Conservation (phyloP, 1,139 yeast genomes). For the Saccharomyces hybrid region DNA sequence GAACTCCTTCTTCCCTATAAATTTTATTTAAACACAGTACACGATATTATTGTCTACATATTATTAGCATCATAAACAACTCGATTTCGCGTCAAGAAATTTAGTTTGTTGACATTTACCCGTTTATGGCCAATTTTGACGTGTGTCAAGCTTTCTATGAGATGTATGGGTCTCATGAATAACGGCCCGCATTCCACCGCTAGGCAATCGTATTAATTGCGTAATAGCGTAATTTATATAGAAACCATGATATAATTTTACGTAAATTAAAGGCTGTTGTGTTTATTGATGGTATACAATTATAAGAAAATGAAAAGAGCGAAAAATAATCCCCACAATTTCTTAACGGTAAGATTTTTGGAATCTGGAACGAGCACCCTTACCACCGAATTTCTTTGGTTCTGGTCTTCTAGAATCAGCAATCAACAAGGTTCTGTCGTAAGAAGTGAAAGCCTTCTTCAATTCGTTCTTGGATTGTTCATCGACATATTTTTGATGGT, state of each 20-base stretch:
- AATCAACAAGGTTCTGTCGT: constrained; percentile 99
- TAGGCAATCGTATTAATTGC: neutral
- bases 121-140: neutral
- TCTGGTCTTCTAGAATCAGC: constrained; percentile 99
- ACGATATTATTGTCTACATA: neutral
- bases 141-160: neutral
- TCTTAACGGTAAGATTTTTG: constrained; percentile 99
- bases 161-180: neutral
- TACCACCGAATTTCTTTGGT: constrained; percentile 99
- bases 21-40: neutral
- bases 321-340: neutral
- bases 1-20: neutral
- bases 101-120: neutral
- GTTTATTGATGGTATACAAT: constrained; percentile 1
- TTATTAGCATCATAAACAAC: neutral
- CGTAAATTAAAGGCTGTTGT: neutral
- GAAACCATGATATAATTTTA: neutral
- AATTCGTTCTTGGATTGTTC: constrained; percentile 99
- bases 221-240: neutral
- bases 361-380: constrained; percentile 99
- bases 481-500: constrained; percentile 98
- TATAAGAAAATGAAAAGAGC: constrained; percentile 1
- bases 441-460: constrained; percentile 94
- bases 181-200: neutral
- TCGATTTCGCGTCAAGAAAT: neutral